These are phyloP conservation scores for Claviceps spartinae DNA, from an alignment of 2,329 filamentous ascomycete genomes.

Conservation along the genomic window DNA sequence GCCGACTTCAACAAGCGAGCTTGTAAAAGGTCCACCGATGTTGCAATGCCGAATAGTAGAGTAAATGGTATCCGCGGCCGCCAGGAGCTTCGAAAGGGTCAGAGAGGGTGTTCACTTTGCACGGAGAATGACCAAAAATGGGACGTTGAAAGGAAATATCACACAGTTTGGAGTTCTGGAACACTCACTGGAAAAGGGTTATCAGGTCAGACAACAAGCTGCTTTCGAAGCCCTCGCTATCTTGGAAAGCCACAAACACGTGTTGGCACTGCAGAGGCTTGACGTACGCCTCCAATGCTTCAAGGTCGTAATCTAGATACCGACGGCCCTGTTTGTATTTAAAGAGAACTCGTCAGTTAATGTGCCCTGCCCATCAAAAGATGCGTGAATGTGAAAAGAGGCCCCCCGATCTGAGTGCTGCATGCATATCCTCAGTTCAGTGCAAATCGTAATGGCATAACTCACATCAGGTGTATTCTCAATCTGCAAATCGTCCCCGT, in stretches of 20 bases:
- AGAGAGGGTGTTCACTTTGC: neutral
- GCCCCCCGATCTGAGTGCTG: neutral
- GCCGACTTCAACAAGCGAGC: constrained; percentile 57
- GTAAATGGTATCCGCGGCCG: constrained; percentile 63
- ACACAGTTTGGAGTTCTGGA: neutral
- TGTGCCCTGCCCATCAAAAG: neutral
- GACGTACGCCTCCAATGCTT: constrained; percentile 50
- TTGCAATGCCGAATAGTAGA: constrained; percentile 66
- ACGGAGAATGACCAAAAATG: no score
- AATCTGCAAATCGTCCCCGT: constrained; percentile 33
- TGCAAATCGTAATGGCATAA: neutral
- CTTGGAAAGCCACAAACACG: constrained; percentile 62
- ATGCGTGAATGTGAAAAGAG: neutral
- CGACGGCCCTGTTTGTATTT: constrained; percentile 36
- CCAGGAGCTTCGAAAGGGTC: constrained; percentile 39
- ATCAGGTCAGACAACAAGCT: constrained; percentile 59
- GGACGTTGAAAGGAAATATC: no score
- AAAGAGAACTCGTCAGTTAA: neutral
- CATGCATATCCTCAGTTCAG: neutral
- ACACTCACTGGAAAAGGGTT: constrained; percentile 48
- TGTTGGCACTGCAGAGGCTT: constrained; percentile 38
- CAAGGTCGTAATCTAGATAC: constrained; percentile 66
- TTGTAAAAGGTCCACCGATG: constrained; percentile 67
- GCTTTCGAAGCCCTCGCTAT: constrained; percentile 71
- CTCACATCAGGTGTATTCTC: constrained; percentile 34